phyloP scores from a whole-genome alignment of 345 rosid species.

The Arabidopsis arenosa region DNA sequence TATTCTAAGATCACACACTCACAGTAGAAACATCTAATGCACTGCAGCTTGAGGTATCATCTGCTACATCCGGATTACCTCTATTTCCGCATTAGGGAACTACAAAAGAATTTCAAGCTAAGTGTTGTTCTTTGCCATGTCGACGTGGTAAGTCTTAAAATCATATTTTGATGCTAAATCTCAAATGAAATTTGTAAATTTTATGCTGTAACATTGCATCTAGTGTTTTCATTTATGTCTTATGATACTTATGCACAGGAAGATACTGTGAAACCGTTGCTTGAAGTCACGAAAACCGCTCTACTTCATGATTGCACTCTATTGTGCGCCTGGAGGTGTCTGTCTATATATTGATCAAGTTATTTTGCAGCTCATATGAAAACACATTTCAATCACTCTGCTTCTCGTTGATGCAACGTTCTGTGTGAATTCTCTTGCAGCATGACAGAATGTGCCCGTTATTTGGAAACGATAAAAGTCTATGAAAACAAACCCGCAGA shows the following conservation, averaged over 20 bases:
- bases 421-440: slow-evolving; percentile 45
- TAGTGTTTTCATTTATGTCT: background rate
- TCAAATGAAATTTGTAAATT: background rate
- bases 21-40: background rate
- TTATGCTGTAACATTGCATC: background rate
- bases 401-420: slow-evolving; percentile 10
- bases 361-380: background rate
- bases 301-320: slow-evolving; percentile 92
- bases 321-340: slow-evolving; percentile 86
- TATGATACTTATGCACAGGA: slow-evolving; percentile 55
- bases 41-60: slow-evolving; percentile 87
- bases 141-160: slow-evolving; percentile 68
- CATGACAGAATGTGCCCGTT: slow-evolving; percentile 95
- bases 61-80: slow-evolving; percentile 90
- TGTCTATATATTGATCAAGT: background rate
- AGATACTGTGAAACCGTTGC: slow-evolving; percentile 78
- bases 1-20: too few species aligned
- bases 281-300: slow-evolving; percentile 80
- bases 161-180: background rate
- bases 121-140: slow-evolving; percentile 88
- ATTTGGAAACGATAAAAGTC: slow-evolving; percentile 92
- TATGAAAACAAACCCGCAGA: slow-evolving; percentile 97
- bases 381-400: slow-evolving; percentile 2
- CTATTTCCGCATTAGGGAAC: slow-evolving; percentile 87
- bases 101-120: slow-evolving; percentile 85